Base-by-base conservation (phyloP, 352 stramenopile genomes). In the Elongisporangium anandrum region DNA sequence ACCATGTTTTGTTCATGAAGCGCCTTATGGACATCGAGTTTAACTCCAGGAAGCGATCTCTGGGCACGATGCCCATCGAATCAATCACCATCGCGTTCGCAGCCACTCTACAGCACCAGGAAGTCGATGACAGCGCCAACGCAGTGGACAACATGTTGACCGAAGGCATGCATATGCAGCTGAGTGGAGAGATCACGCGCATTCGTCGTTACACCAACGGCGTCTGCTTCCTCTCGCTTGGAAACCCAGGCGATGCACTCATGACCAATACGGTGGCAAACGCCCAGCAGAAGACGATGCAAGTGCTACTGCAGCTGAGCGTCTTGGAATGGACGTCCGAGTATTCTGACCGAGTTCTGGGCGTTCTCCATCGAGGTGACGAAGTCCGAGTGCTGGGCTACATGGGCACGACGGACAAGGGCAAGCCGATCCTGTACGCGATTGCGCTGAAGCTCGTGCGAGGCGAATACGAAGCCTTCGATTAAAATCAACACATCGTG, bases 141-240 rank as follows among this genome's bases (percentile, higher is more conserved):
- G 13, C 9, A 2, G 29, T 39, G 29, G 29, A 39, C 13, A 39
- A 45, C 34, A 45, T 17, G 3, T 0, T 12, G 34, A 45, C 34
- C 10, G 34, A 45, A 45, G 34, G 2, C 34, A 57, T 66, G 13
- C 77, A 79, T 54, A 59, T 81, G 4, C 68, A 80, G 61, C 59
- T 70, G 2, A 62, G 57, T 5, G 75, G 70, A 16, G 52, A 70
- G 57, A 78, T 85, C 41, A 68, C 59, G 6, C 68, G 68, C 34
- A 55, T 82, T 34, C 70, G 72, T 51, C 63, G 63, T 0, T 85
- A 80, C 51, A 80, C 68, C 51, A 81, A 79, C 45, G 75, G 75
- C 13, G 74, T 80, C 59, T 60, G 72, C 13, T 82, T 85, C 60
- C 47, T 85, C n/a, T 79, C 72, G 7, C 60, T 82, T 13, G 63